A percentile compares a stretch with the other conserved stretches of the same genome.
These are phyloP conservation scores for Alternaria brassicicola DNA, from an alignment of 2,329 filamentous ascomycete genomes.

Conservation along the genomic window DNA sequence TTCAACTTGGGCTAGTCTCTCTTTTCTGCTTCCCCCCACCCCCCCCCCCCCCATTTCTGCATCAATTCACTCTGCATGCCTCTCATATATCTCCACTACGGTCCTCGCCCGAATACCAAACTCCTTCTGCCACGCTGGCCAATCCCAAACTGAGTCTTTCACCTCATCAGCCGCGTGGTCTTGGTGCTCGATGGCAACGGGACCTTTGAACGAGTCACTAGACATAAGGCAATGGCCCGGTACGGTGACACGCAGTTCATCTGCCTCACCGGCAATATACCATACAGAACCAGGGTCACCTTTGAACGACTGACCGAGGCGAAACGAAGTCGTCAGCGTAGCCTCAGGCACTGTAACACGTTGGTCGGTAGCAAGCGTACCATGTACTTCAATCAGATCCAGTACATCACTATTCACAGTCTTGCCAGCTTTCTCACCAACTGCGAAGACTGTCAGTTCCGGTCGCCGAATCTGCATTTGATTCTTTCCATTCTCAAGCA, in stretches of 20 bases:
- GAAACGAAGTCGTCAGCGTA: slow-evolving; percentile 16
- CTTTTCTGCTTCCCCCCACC: not conserved
- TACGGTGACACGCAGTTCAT: slow-evolving; percentile 18
- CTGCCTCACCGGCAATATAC: slow-evolving; percentile 23
- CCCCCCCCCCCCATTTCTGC: not conserved
- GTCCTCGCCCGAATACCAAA: slow-evolving; percentile 27
- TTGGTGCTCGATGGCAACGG: slow-evolving; percentile 34
- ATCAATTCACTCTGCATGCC: slow-evolving; percentile 33
- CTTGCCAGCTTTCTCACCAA: slow-evolving; percentile 1
- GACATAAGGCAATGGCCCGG: slow-evolving; percentile 55
- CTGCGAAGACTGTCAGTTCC: slow-evolving; percentile 9
- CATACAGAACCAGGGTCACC: not conserved
- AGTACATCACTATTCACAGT: slow-evolving; percentile 50
- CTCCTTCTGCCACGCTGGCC: slow-evolving; percentile 48
- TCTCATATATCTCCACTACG: slow-evolving; percentile 39
- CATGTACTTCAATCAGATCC: slow-evolving; percentile 53
- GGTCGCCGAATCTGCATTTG: slow-evolving; percentile 30
- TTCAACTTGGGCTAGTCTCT: not conserved
- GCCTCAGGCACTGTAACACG: slow-evolving; percentile 15
- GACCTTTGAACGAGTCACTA: slow-evolving; percentile 15
- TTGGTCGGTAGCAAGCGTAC: slow-evolving; percentile 19
- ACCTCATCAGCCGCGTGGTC: slow-evolving; percentile 35
- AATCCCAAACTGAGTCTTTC: slow-evolving; percentile 48
- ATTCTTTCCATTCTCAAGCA: slow-evolving; percentile 22
- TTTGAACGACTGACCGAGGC: slow-evolving; percentile 8